phyloP scores from a whole-genome alignment of 2,329 filamentous ascomycete species.

The Chrysosporium keratinophilum region DNA sequence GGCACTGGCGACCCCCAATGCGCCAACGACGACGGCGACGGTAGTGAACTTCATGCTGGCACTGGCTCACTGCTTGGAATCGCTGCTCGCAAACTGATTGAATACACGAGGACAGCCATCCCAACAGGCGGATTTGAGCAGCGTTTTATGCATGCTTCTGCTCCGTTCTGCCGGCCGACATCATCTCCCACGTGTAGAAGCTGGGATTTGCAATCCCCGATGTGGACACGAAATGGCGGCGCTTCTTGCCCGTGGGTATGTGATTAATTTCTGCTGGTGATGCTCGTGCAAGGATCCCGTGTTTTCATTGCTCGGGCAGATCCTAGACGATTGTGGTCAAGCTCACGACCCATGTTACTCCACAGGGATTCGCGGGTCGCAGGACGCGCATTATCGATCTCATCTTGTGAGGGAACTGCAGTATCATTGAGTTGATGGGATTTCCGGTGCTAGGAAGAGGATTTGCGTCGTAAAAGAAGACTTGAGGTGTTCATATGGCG shows the following conservation, averaged over 20 bases:
- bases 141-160: not conserved
- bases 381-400: no score
- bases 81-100: conserved; percentile 14
- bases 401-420: no score
- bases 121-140: not conserved
- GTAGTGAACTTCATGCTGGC: conserved; percentile 9
- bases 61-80: conserved; percentile 32
- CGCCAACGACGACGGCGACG: conserved; percentile 1
- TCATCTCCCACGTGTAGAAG: conserved; percentile 3
- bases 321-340: not conserved
- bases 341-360: not conserved
- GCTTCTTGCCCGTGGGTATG: not conserved
- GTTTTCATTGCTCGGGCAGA: conserved; percentile 4
- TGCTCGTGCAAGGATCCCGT: conserved; percentile 1
- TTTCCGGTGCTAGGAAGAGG: no score
- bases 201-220: not conserved
- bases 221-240: not conserved
- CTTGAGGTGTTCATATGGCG: no score
- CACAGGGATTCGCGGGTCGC: no score
- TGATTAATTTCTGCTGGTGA: not conserved
- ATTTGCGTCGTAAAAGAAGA: no score
- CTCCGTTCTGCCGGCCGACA: not conserved
- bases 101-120: not conserved
- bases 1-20: conserved; percentile 1
- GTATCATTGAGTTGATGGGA: no score